Percentiles rank a stretch among this genome's conserved stretches.
These are phyloP conservation scores for Neospermospora avenae DNA, from an alignment of 2,329 filamentous ascomycete genomes.

Conservation along the genomic window DNA sequence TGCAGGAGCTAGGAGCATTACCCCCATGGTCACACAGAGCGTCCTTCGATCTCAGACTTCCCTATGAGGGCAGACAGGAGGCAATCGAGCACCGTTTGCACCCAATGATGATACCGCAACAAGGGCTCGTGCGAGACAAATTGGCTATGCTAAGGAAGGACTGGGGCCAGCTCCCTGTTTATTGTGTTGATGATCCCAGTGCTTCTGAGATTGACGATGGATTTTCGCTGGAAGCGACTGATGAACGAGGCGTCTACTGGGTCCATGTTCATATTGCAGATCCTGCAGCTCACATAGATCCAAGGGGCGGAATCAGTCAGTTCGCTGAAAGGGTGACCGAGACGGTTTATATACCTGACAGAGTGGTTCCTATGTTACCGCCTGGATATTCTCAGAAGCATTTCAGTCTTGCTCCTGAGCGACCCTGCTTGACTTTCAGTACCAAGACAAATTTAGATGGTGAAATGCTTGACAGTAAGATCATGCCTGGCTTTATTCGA, in stretches of 20 bases:
- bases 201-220: constrained; percentile 78
- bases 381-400: constrained; percentile 44
- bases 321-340: constrained; percentile 59
- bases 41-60: constrained; percentile 58
- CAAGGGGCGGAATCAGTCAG: constrained; percentile 54
- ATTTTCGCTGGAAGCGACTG: constrained; percentile 64
- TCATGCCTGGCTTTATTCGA: constrained; percentile 51
- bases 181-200: constrained; percentile 66
- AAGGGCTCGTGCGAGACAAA: constrained; percentile 38
- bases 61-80: constrained; percentile 40
- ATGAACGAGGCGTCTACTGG: constrained; percentile 58
- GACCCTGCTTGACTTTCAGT: constrained; percentile 60
- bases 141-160: constrained; percentile 53
- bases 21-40: constrained; percentile 67
- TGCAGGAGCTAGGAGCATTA: constrained; percentile 73
- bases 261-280: constrained; percentile 77
- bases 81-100: constrained; percentile 2
- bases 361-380: constrained; percentile 57
- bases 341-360: constrained; percentile 58
- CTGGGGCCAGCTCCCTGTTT: constrained; percentile 59
- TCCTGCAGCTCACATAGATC: constrained; percentile 65
- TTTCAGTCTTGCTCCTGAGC: constrained; percentile 52
- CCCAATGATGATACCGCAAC: background rate
- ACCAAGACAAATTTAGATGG: constrained; percentile 53
- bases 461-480: constrained; percentile 49